Percentiles rank a stretch among this genome's conserved stretches.
Evolutionary conservation across 345 rosid species (phyloP).

Genomic region (Clarkia xantiana): DNA sequence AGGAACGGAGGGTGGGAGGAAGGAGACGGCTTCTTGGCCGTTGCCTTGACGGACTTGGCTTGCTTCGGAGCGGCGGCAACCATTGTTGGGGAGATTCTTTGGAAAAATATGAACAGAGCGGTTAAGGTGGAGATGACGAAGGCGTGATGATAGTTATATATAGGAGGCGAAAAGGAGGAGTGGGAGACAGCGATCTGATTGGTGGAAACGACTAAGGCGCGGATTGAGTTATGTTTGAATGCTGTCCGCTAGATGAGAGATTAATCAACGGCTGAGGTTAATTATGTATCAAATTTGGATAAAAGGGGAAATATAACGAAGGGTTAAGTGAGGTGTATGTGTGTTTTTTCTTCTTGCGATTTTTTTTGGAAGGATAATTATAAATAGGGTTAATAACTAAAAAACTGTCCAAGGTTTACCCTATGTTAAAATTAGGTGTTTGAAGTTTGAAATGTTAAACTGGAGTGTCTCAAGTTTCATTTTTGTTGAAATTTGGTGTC

Average conservation of each 20-base stretch:
- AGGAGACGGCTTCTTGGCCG: slow-evolving; percentile 5
- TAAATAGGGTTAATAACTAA: too few species aligned
- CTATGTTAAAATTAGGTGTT: too few species aligned
- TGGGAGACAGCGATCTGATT: slow-evolving; percentile 9
- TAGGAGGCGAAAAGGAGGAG: neutral
- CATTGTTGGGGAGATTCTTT: slow-evolving; percentile 8
- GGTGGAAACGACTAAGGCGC: slow-evolving; percentile 7
- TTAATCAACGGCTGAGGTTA: slow-evolving; percentile 4
- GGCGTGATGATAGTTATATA: slow-evolving; percentile 1
- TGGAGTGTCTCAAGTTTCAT: too few species aligned
- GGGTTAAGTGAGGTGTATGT: too few species aligned
- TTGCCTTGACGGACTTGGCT: slow-evolving; percentile 4
- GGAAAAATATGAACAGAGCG: neutral
- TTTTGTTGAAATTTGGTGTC: too few species aligned
- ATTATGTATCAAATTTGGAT: neutral
- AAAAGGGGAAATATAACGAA: neutral
- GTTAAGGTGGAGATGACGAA: neutral
- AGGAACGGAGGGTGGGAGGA: slow-evolving; percentile 30
- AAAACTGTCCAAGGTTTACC: too few species aligned
- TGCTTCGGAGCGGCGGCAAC: slow-evolving; percentile 6
- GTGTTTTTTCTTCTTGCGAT: too few species aligned
- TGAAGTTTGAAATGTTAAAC: too few species aligned
- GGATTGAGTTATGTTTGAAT: slow-evolving; percentile 10
- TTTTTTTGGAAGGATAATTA: too few species aligned
- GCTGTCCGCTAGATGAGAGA: slow-evolving; percentile 6